phyloP scores from a whole-genome alignment of 139 green algal species.

The Auxenochlorella pyrenoidosa region DNA sequence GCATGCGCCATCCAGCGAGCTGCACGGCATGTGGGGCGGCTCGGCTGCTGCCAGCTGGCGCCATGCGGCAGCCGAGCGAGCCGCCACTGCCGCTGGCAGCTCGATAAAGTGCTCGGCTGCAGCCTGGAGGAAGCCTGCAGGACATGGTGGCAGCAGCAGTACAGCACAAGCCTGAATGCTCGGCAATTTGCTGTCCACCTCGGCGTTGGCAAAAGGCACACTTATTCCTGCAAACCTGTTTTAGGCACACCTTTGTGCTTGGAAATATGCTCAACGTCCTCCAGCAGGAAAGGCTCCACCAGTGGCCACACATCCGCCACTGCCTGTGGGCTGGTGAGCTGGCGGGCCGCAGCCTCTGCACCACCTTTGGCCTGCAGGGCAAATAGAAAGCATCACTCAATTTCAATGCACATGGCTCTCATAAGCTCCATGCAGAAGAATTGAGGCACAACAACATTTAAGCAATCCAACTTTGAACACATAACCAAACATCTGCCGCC shows the following conservation, averaged over 20 bases:
- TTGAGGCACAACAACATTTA: no score
- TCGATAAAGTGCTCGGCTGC: neutral
- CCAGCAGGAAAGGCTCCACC: constrained; percentile 21
- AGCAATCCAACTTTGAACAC: no score
- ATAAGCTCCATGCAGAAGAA: no score
- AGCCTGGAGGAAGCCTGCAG: constrained; percentile 21
- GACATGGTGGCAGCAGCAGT: neutral
- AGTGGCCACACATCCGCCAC: constrained; percentile 25
- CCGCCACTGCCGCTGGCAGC: neutral
- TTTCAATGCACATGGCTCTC: no score
- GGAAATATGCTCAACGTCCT: constrained; percentile 7
- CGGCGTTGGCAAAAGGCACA: neutral
- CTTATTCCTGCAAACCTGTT: neutral
- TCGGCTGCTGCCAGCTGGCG: neutral
- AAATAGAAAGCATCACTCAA: neutral
- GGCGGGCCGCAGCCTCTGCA: neutral
- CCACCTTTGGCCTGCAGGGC: neutral
- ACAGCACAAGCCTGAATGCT: neutral
- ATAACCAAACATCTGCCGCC: no score
- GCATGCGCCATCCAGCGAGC: neutral
- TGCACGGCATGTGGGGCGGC: neutral
- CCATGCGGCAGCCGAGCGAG: neutral
- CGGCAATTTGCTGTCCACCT: neutral
- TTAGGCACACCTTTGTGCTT: constrained; percentile 1
- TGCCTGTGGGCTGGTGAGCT: neutral